phyloP scores from a whole-genome alignment of 2,329 filamentous ascomycete species.

The Aspergillus arachidicola region DNA sequence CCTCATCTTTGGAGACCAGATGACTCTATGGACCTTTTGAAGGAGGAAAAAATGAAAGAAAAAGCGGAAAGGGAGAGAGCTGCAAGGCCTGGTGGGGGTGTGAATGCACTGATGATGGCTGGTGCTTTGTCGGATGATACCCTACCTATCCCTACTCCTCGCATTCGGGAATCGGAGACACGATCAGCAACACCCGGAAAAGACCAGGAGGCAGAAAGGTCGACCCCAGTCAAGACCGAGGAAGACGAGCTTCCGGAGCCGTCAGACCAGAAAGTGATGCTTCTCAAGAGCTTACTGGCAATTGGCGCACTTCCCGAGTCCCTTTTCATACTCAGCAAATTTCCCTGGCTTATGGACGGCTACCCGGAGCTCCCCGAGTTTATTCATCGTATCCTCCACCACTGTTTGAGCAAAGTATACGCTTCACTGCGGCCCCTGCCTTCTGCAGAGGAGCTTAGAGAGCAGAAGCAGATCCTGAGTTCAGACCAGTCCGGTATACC shows the following conservation, averaged over 20 bases:
- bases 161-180: constrained; percentile 55
- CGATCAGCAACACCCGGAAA: constrained; percentile 57
- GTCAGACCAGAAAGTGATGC: constrained; percentile 80
- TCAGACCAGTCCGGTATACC: constrained; percentile 68
- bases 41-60: constrained; percentile 70
- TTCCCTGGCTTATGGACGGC: constrained; percentile 87
- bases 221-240: constrained; percentile 38
- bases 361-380: constrained; percentile 79
- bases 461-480: constrained; percentile 54
- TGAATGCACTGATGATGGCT: constrained; percentile 85
- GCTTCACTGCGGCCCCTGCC: constrained; percentile 52
- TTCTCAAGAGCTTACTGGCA: constrained; percentile 82
- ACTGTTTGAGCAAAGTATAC: constrained; percentile 78
- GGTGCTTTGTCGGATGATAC: constrained; percentile 86
- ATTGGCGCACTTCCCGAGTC: constrained; percentile 93
- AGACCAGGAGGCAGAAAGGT: constrained; percentile 54
- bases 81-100: constrained; percentile 68
- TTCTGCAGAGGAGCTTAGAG: constrained; percentile 46
- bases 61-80: constrained; percentile 76
- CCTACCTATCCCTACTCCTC: constrained; percentile 51
- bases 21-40: constrained; percentile 75
- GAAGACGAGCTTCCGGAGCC: constrained; percentile 67
- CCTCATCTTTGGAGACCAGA: constrained; percentile 88
- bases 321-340: constrained; percentile 86
- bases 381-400: constrained; percentile 81